Evolutionary conservation across 441 rosid genomes (phyloP).

Genomic region (Corymbia calophylla): DNA sequence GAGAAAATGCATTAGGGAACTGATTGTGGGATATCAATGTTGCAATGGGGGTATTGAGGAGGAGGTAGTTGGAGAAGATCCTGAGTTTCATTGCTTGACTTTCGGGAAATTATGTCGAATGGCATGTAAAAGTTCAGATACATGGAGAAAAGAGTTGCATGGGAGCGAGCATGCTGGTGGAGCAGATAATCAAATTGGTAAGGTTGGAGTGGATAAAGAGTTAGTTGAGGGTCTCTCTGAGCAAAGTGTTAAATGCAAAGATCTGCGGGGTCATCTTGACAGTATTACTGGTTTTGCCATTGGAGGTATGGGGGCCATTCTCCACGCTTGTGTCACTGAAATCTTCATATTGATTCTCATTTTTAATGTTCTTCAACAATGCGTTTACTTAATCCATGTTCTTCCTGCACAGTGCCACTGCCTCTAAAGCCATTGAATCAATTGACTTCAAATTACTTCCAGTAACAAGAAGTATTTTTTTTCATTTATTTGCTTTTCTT

Average conservation of each 20-base stretch:
- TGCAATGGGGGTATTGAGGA: slow-evolving; percentile 16
- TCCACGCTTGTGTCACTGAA: not conserved
- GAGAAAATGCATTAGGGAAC: slow-evolving; percentile 55
- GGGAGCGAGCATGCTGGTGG: slow-evolving; percentile 14
- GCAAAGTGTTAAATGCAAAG: slow-evolving; percentile 46
- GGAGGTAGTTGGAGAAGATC: slow-evolving; percentile 14
- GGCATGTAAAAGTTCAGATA: slow-evolving; percentile 15
- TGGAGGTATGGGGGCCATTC: slow-evolving; percentile 51
- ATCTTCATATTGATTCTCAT: not conserved
- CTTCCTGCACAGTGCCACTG: not conserved
- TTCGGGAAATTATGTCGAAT: slow-evolving; percentile 43
- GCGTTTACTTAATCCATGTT: not conserved
- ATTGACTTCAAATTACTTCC: not conserved
- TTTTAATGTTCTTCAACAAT: not conserved
- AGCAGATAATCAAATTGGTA: slow-evolving; percentile 16
- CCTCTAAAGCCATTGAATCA: not conserved
- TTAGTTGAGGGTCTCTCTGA: slow-evolving; percentile 33
- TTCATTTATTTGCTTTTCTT: not conserved
- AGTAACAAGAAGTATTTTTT: not conserved
- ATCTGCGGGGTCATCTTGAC: slow-evolving; percentile 65
- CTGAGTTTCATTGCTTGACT: slow-evolving; percentile 32
- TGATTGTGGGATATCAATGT: slow-evolving; percentile 30
- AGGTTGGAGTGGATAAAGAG: slow-evolving; percentile 18
- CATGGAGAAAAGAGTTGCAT: slow-evolving; percentile 8
- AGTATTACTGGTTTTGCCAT: slow-evolving; percentile 68